Base-by-base conservation (phyloP, 106 monocot species). In the Iris macrosiphon region DNA sequence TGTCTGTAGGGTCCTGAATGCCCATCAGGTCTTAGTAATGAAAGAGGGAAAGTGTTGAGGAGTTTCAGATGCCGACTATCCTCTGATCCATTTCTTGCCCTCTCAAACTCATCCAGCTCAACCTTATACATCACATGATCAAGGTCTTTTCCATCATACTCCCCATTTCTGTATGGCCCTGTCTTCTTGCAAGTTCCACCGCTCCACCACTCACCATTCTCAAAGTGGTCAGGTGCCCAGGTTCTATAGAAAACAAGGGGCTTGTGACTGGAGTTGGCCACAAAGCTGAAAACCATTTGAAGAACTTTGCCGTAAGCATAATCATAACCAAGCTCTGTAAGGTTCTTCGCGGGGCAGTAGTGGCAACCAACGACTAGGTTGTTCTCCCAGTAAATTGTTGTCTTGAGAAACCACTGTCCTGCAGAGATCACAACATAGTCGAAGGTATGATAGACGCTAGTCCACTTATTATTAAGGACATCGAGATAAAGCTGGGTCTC, bases 361-460 rank as follows among this genome's bases (percentile, higher is more conserved):
- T 86, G 86, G 60, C 85, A 92, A 35, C 91, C 91, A 0, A 73
- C 43, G 10, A 75, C 45, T 4, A 54, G 64, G 8, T 65, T 54
- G 11, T 76, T 76, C 44, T 92, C 91, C 82, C 72, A 73, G 43
- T 82, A 92, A 6, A 86, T 79, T 41, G 91, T 72, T 0, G 86
- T 79, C 64, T 92, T 92, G 31, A 86, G 72, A 45, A 82, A 92
- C 91, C 91, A 92, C 41, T 92, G 74, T 3, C 91, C 91, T 2
- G 63, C 74, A 3, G 91, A 78, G 1, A 82, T 79, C 31, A 92
- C 31, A 1, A 92, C 57, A 46, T 79, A 82, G 61, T 92, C 79
- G 11, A 75, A 86, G 26, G 43, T 69, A 0, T 39, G 23, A 27
- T 73, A 82, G 19, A 70, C 40, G 24, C 21, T 49, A 0, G 82